These are phyloP conservation scores for Didymella sp. DNA, from an alignment of 2,329 filamentous ascomycete species.

Conservation along the genomic window DNA sequence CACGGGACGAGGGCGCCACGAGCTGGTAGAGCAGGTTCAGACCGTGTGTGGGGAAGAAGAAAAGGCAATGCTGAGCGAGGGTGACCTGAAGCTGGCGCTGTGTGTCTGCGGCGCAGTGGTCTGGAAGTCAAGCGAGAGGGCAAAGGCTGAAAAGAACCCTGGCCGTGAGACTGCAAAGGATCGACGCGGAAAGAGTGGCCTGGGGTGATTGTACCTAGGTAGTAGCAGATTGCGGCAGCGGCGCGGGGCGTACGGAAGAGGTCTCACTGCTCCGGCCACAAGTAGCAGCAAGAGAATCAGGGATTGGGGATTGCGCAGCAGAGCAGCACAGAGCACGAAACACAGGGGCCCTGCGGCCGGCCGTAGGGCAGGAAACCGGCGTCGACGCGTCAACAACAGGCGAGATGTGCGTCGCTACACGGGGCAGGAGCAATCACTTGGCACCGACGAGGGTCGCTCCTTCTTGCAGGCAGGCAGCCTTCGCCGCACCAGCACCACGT, in stretches of 20 bases:
- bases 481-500: slow-evolving; percentile 9
- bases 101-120: slow-evolving; percentile 14
- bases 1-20: slow-evolving; percentile 23
- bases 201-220: slow-evolving; percentile 18
- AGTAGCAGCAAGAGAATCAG: slow-evolving; percentile 13
- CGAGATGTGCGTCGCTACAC: slow-evolving; percentile 16
- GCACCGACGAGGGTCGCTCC: slow-evolving; percentile 5
- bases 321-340: not conserved
- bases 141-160: slow-evolving; percentile 9
- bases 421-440: slow-evolving; percentile 9
- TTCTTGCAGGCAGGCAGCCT: not conserved
- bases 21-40: slow-evolving; percentile 18
- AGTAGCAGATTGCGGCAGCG: slow-evolving; percentile 12
- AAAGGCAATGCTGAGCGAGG: slow-evolving; percentile 19
- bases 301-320: not conserved
- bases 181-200: slow-evolving; percentile 17
- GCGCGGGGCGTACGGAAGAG: slow-evolving; percentile 20
- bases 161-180: slow-evolving; percentile 12
- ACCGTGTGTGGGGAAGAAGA: slow-evolving; percentile 15
- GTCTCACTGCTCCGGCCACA: slow-evolving; percentile 12
- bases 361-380: slow-evolving; percentile 6
- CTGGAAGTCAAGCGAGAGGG: slow-evolving; percentile 9
- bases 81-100: not conserved
- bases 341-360: not conserved
- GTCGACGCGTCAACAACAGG: slow-evolving; percentile 11